Evolutionary conservation across 352 stramenopile species (phyloP).

Genomic region (Globisporangium splendens): DNA sequence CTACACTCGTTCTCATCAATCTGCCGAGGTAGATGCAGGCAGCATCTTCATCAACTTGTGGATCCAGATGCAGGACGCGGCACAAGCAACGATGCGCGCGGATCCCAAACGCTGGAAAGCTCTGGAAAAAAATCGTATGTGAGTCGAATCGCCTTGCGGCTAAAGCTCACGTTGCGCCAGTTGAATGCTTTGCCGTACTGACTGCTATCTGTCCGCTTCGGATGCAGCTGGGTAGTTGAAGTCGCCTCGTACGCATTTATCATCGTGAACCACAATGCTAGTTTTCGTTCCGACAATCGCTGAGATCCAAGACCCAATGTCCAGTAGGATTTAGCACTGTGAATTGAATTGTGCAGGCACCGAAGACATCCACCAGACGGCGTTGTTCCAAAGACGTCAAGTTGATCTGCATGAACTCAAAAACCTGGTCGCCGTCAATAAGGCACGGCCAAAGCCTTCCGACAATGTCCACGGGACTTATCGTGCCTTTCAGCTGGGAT

Average conservation of each 20-base stretch:
- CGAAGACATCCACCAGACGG: constrained; percentile 50
- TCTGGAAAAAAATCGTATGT: constrained; percentile 61
- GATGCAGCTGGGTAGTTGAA: constrained; percentile 22
- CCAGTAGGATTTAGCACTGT: constrained; percentile 57
- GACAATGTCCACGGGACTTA: constrained; percentile 59
- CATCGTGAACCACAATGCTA: constrained; percentile 66
- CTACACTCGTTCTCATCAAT: too few relatives aligned
- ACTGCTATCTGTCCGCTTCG: constrained; percentile 52
- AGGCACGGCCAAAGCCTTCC: constrained; percentile 51
- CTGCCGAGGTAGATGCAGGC: too few relatives aligned
- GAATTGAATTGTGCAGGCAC: constrained; percentile 49
- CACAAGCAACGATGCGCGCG: too few relatives aligned
- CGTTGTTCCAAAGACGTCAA: constrained; percentile 42
- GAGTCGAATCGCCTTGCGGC: constrained; percentile 45
- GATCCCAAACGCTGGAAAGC: constrained; percentile 39
- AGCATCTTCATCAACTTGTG: too few relatives aligned
- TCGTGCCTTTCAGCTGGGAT: constrained; percentile 19
- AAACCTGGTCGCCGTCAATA: constrained; percentile 43
- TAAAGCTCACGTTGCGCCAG: constrained; percentile 68
- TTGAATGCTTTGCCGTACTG: constrained; percentile 54
- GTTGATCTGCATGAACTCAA: constrained; percentile 47
- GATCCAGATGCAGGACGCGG: too few relatives aligned
- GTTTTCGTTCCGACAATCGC: constrained; percentile 49
- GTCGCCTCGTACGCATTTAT: constrained; percentile 45
- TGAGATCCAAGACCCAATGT: constrained; percentile 49